Conservation (phyloP, 2,329 filamentous ascomycete species). For the Ambrosiella cleistominuta region DNA sequence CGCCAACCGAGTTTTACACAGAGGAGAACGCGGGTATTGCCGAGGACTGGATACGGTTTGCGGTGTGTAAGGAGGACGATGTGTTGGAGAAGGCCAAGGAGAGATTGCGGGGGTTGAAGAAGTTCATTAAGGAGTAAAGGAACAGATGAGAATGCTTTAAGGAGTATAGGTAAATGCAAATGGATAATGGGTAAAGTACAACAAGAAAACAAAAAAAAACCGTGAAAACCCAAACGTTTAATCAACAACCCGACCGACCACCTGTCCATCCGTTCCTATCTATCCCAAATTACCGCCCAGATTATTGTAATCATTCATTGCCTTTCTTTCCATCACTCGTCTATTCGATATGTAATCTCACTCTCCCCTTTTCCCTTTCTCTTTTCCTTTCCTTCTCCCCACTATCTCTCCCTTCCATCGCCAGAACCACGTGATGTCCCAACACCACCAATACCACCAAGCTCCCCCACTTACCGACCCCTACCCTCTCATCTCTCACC, state of each 20-base stretch:
- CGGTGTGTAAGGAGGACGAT: constrained; percentile 87
- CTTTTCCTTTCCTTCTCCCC: background rate
- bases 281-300: too few species aligned
- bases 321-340: too few species aligned
- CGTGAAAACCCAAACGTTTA: background rate
- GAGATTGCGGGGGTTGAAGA: constrained; percentile 52
- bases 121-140: constrained; percentile 35
- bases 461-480: constrained; percentile 9
- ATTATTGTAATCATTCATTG: too few species aligned
- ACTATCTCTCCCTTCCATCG: background rate
- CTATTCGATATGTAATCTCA: too few species aligned
- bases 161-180: background rate
- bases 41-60: constrained; percentile 86
- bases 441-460: constrained; percentile 7
- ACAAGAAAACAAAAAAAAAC: constrained; percentile 1
- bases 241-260: background rate
- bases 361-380: too few species aligned
- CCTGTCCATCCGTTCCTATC: too few species aligned
- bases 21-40: constrained; percentile 66
- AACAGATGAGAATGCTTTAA: background rate
- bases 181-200: background rate
- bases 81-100: constrained; percentile 67
- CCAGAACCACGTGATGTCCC: constrained; percentile 5
- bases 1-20: constrained; percentile 94
- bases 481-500: constrained; percentile 10